Base-by-base conservation (phyloP, 768 basidiomycete genomes). In the Mycena galericulata region DNA sequence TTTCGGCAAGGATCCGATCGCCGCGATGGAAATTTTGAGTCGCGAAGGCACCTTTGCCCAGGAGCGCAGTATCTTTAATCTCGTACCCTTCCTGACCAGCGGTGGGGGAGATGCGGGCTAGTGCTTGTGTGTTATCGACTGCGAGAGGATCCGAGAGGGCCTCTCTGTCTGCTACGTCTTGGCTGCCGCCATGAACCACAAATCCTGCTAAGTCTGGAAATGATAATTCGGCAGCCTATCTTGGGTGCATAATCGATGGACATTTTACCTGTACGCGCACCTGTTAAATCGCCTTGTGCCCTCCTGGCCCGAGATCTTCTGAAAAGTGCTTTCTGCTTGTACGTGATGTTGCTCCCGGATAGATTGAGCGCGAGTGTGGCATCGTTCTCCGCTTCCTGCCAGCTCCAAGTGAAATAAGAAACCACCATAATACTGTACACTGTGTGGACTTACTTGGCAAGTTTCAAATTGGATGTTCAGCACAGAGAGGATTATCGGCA, bases 1-100 rank as follows among this genome's bases (percentile, higher is more conserved):
- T 62, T 24, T 75, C 74, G 2, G 59, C 47, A 8, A 73, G 62
- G 56, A 73, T 75, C 45, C 74, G 26, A 45, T 75, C 75, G 22
- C 75, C 75, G 17, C 73, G 64, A 32, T 61, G 63, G 30, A 73
- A 65, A 22, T 1, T 27, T 27, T 65, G 62, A 24, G 60, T 60
- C 6, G 74, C 73, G 26, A 75, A 74, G 22, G 57, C 73, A 22
- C 73, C 72, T 49, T 65, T 47, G 26, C 69, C 74, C 55, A 41
- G 69, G 38, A 30, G 18, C 45, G 8, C 51, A 7, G 70, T 51
- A 38, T 62, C 41, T 38, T 62, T 57, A 46, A 71, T 49, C 34
- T 65, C 49, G 24, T 32, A 67, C 12, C 9, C 50, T 41, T 29
- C 12, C 29, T 36, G 32, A 38, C 38, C 20, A 40, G 27, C 17